A percentile compares a stretch with the other conserved stretches of the same genome.
Conservation (phyloP, 768 basidiomycete genomes). For the Cystofilobasidium bisporidii region DNA sequence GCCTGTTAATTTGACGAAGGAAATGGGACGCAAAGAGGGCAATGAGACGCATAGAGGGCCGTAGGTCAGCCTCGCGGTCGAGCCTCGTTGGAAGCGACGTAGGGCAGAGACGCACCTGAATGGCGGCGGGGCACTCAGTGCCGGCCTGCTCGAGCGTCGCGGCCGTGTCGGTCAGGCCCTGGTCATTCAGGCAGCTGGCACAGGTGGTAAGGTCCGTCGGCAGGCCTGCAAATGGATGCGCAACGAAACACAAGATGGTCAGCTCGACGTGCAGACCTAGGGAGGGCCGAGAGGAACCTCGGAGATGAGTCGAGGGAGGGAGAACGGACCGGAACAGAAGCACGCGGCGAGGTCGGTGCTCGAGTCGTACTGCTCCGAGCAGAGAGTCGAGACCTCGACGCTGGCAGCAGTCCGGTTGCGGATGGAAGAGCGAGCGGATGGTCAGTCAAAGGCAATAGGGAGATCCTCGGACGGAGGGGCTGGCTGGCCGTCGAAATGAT, state of each 20-base stretch:
- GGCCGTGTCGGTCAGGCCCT: constrained; percentile 23
- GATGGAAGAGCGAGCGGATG: no score
- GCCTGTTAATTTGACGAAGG: no score
- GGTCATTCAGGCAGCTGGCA: constrained; percentile 35
- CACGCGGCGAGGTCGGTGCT: constrained; percentile 34
- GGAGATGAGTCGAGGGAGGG: no score
- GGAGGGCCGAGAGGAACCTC: background rate
- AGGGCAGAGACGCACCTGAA: constrained; percentile 32
- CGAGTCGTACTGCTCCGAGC: constrained; percentile 31
- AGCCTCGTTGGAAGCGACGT: no score
- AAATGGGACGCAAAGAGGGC: background rate
- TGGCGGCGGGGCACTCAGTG: constrained; percentile 31
- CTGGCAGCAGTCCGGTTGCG: no score
- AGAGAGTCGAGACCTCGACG: constrained; percentile 34
- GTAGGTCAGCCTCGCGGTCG: no score
- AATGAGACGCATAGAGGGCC: no score
- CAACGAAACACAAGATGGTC: no score
- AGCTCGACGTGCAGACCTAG: no score
- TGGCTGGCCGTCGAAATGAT: background rate
- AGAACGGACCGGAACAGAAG: constrained; percentile 33
- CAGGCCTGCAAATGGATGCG: constrained; percentile 26
- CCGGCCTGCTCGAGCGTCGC: constrained; percentile 30
- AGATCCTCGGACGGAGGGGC: no score
- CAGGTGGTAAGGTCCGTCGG: constrained; percentile 36
- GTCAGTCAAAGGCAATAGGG: no score